Conservation (phyloP, 164 flowering plant genomes). For the Santalum album region DNA sequence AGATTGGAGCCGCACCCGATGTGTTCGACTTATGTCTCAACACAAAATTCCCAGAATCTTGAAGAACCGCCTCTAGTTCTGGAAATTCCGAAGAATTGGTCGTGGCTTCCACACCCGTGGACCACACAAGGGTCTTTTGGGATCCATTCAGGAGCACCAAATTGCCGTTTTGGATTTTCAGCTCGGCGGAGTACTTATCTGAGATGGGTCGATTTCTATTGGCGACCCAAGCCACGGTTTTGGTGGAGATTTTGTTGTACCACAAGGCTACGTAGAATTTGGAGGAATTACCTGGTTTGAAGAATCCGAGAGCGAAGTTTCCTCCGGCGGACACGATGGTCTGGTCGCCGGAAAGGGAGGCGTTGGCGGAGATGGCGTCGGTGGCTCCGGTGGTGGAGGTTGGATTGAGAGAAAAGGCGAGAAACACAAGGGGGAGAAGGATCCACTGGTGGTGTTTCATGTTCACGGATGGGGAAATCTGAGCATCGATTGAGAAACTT, state of each 20-base stretch:
- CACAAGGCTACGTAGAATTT: constrained; percentile 17
- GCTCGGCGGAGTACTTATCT: constrained; percentile 1
- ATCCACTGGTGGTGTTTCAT: too few relatives aligned
- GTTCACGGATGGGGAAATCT: too few relatives aligned
- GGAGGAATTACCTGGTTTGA: constrained; percentile 10
- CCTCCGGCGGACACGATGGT: constrained; percentile 13
- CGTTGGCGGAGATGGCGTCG: constrained; percentile 8
- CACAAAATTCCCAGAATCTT: constrained; percentile 52
- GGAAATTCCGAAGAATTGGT: constrained; percentile 7
- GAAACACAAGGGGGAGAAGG: too few relatives aligned
- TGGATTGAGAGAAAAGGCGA: too few relatives aligned
- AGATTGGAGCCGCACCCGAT: constrained; percentile 13
- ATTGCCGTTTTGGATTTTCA: constrained; percentile 31
- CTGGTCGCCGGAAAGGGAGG: constrained; percentile 11
- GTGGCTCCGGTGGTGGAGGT: neutral
- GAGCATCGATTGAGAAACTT: too few relatives aligned
- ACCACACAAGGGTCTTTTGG: constrained; percentile 42
- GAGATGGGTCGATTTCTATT: constrained; percentile 16
- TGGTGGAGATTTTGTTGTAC: constrained; percentile 9
- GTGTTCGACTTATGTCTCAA: constrained; percentile 24
- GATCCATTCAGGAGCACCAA: constrained; percentile 42
- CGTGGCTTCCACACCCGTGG: constrained; percentile 30
- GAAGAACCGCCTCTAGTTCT: constrained; percentile 27
- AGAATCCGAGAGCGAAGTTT: constrained; percentile 17
- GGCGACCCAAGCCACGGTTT: constrained; percentile 17